Evolutionary conservation across 2,329 filamentous ascomycete species (phyloP), one percentile per base, ranked within the genome.

Genomic region (Diaporthe sp.): DNA sequence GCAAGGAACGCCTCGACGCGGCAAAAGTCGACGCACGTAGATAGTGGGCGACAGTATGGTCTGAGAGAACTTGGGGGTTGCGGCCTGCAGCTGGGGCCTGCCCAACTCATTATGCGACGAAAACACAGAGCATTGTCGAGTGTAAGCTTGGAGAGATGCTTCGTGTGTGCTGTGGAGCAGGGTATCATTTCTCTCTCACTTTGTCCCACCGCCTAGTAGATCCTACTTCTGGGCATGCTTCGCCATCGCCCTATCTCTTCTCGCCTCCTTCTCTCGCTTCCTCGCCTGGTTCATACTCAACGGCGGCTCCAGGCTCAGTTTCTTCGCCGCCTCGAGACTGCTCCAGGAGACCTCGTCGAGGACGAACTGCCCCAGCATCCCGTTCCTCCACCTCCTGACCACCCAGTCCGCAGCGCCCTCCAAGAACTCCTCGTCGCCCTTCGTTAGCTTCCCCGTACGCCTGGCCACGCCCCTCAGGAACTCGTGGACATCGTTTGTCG

Each of bases 401-500:
- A 97, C 86, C 88, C 94, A 94, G 47, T 95, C 84, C 3, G 96
- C 96, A 2, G 95, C 92, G 10, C 91, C 91, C 70, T 95, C 92
- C 35, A 90, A 84, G 80, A 94, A 92, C 0, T 93, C 92, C 13
- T 88, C 82, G 0, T 94, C 95, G 1, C 94, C 94, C 77, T 93
- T 92, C 61, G 88, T 88, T 68, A 98, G 83, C 77, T 94, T 91
- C 10, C 97, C 97, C 12, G 94, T 94, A 78, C 92, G 92, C 70
- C 80, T 86, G 25, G 94, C 95, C 27, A 97, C 91, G 1, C 86
- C 89, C 19, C 90, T 87, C 17, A 99, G 88, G 35, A 98, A 89
- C 53, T 90, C 88, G 63, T 88, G 84, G n/a, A 97, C 87, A 77
- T 98, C 94, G 82, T 98, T 98, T 2, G 97, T 98, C 0, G 96